phyloP scores from a whole-genome alignment of 139 green algal species.

The Picochlorum sp. region DNA sequence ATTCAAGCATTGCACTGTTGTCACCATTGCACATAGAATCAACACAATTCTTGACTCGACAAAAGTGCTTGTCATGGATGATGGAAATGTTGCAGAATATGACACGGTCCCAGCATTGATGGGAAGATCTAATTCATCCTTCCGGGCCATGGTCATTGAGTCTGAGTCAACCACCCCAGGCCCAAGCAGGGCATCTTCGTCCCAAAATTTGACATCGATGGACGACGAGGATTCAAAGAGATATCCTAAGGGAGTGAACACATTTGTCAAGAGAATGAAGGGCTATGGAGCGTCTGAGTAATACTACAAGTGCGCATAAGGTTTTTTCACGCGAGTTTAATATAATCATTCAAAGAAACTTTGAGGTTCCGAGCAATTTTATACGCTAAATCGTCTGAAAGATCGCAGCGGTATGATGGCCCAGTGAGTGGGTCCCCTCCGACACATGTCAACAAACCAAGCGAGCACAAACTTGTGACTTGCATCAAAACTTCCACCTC shows the following conservation, averaged over 20 bases:
- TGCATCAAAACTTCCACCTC: conserved; percentile 31
- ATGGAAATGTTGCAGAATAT: conserved; percentile 49
- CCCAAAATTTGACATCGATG: not conserved
- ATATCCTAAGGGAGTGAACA: conserved; percentile 11
- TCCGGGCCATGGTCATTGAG: conserved; percentile 26
- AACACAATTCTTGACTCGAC: conserved; percentile 71
- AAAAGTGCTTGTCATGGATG: conserved; percentile 59
- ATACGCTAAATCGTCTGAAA: conserved; percentile 25
- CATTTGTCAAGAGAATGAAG: conserved; percentile 20
- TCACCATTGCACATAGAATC: conserved; percentile 76
- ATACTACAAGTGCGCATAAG: too few relatives aligned
- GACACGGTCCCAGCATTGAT: conserved; percentile 30
- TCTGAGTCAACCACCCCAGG: not conserved
- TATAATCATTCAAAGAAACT: conserved; percentile 29
- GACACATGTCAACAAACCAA: conserved; percentile 29
- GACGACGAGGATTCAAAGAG: not conserved
- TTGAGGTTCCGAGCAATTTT: conserved; percentile 29
- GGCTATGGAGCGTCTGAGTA: not conserved
- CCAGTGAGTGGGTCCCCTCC: conserved; percentile 23
- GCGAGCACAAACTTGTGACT: conserved; percentile 27
- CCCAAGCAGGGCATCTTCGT: not conserved
- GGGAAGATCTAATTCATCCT: conserved; percentile 11
- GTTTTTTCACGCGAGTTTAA: conserved; percentile 11
- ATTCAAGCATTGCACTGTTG: conserved; percentile 73
- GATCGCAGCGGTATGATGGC: conserved; percentile 34